Evolutionary conservation across 192 early-diverging fungal genomes (phyloP).

Genomic region (Mortierella antarctica): DNA sequence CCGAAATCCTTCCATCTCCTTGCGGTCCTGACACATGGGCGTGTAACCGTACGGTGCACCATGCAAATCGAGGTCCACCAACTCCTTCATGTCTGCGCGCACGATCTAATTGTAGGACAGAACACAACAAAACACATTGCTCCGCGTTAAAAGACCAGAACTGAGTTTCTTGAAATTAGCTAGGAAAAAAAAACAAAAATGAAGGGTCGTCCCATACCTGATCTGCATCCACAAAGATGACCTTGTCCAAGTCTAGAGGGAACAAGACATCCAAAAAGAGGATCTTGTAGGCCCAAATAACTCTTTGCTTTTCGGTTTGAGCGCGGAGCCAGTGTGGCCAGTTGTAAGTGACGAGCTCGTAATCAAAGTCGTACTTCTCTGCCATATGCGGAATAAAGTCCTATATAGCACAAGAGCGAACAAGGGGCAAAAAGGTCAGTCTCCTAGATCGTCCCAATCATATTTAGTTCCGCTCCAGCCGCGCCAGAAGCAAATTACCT

Average conservation of each 20-base stretch:
- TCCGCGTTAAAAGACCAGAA: too few species aligned
- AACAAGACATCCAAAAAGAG: conserved; percentile 98
- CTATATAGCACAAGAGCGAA: conserved; percentile 39
- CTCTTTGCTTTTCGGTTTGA: conserved; percentile 95
- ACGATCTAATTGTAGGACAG: conserved; percentile 70
- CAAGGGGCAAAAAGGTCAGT: conserved; percentile 5
- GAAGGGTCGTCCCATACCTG: conserved; percentile 62
- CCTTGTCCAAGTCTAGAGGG: conserved; percentile 89
- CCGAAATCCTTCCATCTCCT: conserved; percentile 95
- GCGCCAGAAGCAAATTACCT: conserved; percentile 55
- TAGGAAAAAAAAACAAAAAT: not conserved
- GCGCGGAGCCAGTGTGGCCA: conserved; percentile 97
- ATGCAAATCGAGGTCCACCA: conserved; percentile 91
- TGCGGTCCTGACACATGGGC: conserved; percentile 93
- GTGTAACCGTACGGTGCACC: conserved; percentile 98
- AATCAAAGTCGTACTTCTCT: conserved; percentile 87
- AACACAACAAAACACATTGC: too few species aligned
- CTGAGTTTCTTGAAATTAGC: too few species aligned
- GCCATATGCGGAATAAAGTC: conserved; percentile 92
- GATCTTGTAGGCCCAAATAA: conserved; percentile 99
- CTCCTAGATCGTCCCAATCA: too few species aligned
- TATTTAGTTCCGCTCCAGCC: not conserved
- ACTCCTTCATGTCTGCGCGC: conserved; percentile 92
- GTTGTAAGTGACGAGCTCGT: conserved; percentile 97
- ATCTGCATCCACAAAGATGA: conserved; percentile 99